phyloP scores from a whole-genome alignment of 83 land plant species.

The Isoetes engelmannii region DNA sequence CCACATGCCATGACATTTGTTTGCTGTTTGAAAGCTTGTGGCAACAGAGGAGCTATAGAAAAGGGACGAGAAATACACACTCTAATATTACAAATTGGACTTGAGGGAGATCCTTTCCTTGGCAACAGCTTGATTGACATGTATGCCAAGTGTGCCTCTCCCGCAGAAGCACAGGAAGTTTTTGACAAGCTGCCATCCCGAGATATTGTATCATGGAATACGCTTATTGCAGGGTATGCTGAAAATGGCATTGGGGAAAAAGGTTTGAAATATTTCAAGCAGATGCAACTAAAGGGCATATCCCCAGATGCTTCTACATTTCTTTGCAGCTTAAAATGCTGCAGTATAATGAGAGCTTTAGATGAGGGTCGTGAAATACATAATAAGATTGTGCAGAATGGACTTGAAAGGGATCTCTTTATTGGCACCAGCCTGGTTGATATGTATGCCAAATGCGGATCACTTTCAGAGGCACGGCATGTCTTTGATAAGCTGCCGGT shows the following conservation, averaged over 20 bases:
- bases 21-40: conserved; percentile 11
- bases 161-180: conserved; percentile 5
- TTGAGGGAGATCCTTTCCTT: neutral
- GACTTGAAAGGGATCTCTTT: too few species aligned
- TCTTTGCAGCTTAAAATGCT: too few species aligned
- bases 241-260: conserved; percentile 1
- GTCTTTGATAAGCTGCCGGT: too few species aligned
- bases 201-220: conserved; percentile 4
- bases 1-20: conserved; percentile 7
- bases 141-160: conserved; percentile 1
- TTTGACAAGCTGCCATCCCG: conserved; percentile 3
- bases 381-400: too few species aligned
- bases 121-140: conserved; percentile 13
- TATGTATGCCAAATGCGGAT: too few species aligned
- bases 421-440: too few species aligned
- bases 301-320: too few species aligned
- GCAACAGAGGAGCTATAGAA: neutral
- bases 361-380: too few species aligned
- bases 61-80: conserved; percentile 6
- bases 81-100: neutral
- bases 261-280: neutral
- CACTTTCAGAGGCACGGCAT: too few species aligned
- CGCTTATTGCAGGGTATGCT: conserved; percentile 12
- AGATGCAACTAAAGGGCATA: too few species aligned
- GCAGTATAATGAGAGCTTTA: too few species aligned